phyloP scores from a whole-genome alignment of 148 eudicot genomes.

The Vaccinium vitisidaea region DNA sequence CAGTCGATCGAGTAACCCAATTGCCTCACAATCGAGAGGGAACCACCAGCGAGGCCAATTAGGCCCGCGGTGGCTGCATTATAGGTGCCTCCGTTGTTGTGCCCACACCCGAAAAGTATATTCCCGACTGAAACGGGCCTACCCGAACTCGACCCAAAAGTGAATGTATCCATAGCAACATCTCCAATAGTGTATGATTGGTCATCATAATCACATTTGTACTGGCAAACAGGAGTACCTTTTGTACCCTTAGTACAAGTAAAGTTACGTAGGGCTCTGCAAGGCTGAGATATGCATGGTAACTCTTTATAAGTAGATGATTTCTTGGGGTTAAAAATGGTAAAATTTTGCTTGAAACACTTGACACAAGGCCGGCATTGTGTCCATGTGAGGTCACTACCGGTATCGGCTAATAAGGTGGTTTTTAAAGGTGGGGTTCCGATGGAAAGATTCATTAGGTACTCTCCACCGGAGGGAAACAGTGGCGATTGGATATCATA shows the following conservation, averaged over 20 bases:
- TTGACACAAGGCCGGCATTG: slow-evolving; percentile 37
- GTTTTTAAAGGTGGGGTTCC: slow-evolving; percentile 35
- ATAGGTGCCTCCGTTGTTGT: slow-evolving; percentile 27
- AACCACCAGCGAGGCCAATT: slow-evolving; percentile 46
- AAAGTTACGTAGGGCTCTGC: background rate
- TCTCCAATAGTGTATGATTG: slow-evolving; percentile 27
- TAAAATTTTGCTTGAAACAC: slow-evolving; percentile 27
- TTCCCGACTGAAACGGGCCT: background rate
- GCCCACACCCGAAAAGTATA: slow-evolving; percentile 35
- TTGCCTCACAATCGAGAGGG: slow-evolving; percentile 36
- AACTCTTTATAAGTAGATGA: slow-evolving; percentile 22
- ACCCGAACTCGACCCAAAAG: slow-evolving; percentile 16
- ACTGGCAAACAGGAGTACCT: slow-evolving; percentile 18
- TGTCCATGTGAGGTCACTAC: slow-evolving; percentile 43
- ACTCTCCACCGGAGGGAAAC: slow-evolving; percentile 25
- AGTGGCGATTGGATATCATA: slow-evolving; percentile 4
- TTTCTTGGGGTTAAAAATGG: slow-evolving; percentile 22
- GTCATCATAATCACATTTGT: slow-evolving; percentile 32
- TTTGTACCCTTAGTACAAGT: background rate
- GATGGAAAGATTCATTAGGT: slow-evolving; percentile 27
- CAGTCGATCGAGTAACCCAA: slow-evolving; percentile 10
- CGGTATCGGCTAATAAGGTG: slow-evolving; percentile 38
- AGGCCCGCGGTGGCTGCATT: slow-evolving; percentile 23
- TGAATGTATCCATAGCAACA: slow-evolving; percentile 33
- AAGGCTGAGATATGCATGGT: slow-evolving; percentile 21